phyloP scores from a whole-genome alignment of 495 filamentous ascomycete genomes.

The Trichoderma gamsii region DNA sequence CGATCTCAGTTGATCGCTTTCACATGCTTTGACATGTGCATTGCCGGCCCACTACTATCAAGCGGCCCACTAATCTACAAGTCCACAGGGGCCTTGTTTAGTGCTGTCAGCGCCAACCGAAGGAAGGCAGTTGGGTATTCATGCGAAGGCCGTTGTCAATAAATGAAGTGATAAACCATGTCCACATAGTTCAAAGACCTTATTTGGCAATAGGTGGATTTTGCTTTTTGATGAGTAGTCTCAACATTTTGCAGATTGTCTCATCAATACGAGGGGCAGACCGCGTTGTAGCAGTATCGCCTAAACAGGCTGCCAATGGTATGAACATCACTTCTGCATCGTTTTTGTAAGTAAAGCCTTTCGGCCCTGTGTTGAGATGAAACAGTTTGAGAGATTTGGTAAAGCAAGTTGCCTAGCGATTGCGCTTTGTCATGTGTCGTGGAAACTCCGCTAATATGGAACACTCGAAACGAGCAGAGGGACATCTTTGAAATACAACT shows the following conservation, averaged over 20 bases:
- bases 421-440: too few relatives aligned
- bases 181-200: background rate
- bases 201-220: background rate
- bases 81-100: background rate
- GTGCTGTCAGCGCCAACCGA: background rate
- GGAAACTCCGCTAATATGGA: too few relatives aligned
- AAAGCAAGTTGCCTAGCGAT: too few relatives aligned
- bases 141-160: background rate
- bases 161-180: background rate
- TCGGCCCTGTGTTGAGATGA: too few relatives aligned
- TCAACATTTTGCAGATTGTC: background rate
- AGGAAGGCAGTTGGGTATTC: background rate
- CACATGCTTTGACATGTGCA: background rate
- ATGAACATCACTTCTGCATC: too few relatives aligned
- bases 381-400: too few relatives aligned
- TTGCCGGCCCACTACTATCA: background rate
- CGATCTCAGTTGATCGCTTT: slow-evolving; percentile 3
- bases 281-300: too few relatives aligned
- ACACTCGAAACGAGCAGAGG: too few relatives aligned
- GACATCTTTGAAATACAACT: too few relatives aligned
- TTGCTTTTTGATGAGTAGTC: background rate
- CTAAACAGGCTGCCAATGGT: too few relatives aligned
- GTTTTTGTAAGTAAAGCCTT: too few relatives aligned
- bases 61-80: background rate
- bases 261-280: background rate